Conservation (phyloP, 2,329 filamentous ascomycete species). For the Stachybotrys chlorohalonatus region DNA sequence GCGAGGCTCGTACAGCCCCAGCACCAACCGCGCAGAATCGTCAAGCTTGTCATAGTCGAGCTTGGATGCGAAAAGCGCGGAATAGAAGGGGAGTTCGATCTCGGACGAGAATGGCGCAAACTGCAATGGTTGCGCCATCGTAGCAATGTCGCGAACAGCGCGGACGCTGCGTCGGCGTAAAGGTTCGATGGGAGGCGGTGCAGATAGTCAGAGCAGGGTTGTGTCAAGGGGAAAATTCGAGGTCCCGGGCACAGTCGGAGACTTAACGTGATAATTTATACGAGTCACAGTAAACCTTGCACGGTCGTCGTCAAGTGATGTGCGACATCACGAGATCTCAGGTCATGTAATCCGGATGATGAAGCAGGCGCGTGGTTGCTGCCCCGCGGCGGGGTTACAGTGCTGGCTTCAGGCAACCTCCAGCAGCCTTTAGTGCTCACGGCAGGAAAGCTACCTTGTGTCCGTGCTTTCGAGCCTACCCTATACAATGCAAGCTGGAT, state of each 20-base stretch:
- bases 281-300: neutral
- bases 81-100: constrained; percentile 93
- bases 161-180: neutral
- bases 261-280: neutral
- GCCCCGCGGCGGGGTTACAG: constrained; percentile 14
- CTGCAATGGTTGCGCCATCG: constrained; percentile 45
- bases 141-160: constrained; percentile 10
- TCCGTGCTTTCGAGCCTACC: neutral
- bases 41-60: constrained; percentile 96
- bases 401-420: neutral
- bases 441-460: neutral
- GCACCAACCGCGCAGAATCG: constrained; percentile 77
- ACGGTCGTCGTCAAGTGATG: neutral
- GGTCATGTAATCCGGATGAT: neutral
- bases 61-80: constrained; percentile 83
- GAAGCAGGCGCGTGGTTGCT: constrained; percentile 6
- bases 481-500: neutral
- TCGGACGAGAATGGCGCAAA: constrained; percentile 90
- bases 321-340: neutral
- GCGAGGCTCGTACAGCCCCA: constrained; percentile 84
- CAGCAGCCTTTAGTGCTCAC: neutral
- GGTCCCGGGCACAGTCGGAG: neutral
- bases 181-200: no score
- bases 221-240: no score
- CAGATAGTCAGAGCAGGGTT: no score